Base-by-base conservation (phyloP, 768 basidiomycete genomes). In the Leccinum rimulosum region DNA sequence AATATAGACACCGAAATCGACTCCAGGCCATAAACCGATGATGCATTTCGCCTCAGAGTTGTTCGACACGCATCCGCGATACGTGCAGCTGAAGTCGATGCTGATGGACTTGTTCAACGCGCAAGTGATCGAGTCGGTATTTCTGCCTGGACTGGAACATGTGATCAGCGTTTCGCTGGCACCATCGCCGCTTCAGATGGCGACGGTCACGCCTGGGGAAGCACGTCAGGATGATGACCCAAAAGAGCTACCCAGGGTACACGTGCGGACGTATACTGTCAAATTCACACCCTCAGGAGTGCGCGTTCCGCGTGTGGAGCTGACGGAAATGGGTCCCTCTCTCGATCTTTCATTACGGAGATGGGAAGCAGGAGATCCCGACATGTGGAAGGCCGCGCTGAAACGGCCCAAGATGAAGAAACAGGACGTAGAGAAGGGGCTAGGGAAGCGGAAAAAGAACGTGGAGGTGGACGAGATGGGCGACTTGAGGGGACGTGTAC, bases 401-500 rank as follows among this genome's bases (percentile, higher is more conserved):
- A 89, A 79, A 71, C 80, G 87, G 59, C 90, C 92, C 15, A 97
- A 95, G 79, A 65, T 98, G 61, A 91, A 89, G 78, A 95, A 96
- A 79, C 82, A 81, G 59, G 91, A 95, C 36, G 76, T 96, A 50
- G 93, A 91, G 76, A 86, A 82, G 71, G 93, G 94, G 0, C 69
- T 93, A 10, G 93, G 92, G n/a, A 92, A 91, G 82, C 92, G 91
- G 81, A 84, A 81, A 75, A 95, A 94, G 84, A 99, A 99, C 70
- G 70, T 93, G 74, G 93, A 94, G 78, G 91, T 94, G 67, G 96
- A 99, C 78, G 93, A 92, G 74, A 97, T 98, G 96, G 97, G 97
- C 57, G 93, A 99, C 71, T 73, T 95, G 75, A 83, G 96, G 67
- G 97, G 95, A 48, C 81, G 86, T 59, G 84, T 99, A 30, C 95